Percentiles rank a stretch among this genome's conserved stretches.
Evolutionary conservation across 352 stramenopile species (phyloP).

Genomic region (Thalassiosira pacifica): DNA sequence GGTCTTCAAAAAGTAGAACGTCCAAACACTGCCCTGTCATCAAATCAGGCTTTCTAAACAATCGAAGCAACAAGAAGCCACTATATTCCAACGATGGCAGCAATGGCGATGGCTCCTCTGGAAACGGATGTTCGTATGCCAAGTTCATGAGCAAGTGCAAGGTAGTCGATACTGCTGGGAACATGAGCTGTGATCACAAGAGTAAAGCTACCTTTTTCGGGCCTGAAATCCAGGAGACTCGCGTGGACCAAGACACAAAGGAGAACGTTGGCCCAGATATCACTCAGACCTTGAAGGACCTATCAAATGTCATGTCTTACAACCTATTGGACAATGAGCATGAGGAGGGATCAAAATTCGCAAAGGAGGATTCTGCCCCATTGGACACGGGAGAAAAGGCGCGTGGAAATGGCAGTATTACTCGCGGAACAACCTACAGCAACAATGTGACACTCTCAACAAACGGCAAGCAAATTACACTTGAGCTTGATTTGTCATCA

Average conservation of each 20-base stretch:
- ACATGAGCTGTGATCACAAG: too few relatives aligned
- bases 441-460: slow-evolving; percentile 6
- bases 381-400: too few relatives aligned
- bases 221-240: too few relatives aligned
- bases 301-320: slow-evolving; percentile 14
- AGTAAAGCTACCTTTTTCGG: too few relatives aligned
- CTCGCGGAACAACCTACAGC: too few relatives aligned
- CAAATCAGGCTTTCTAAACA: slow-evolving; percentile 39
- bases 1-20: slow-evolving; percentile 4
- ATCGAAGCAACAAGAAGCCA: slow-evolving; percentile 14
- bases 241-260: not conserved
- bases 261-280: not conserved
- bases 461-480: not conserved
- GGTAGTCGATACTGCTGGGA: slow-evolving; percentile 38
- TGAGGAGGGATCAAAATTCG: too few relatives aligned
- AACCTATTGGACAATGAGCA: not conserved
- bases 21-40: slow-evolving; percentile 9
- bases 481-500: slow-evolving; percentile 22
- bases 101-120: slow-evolving; percentile 23
- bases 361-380: too few relatives aligned
- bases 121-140: slow-evolving; percentile 19
- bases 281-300: slow-evolving; percentile 5
- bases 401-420: too few relatives aligned
- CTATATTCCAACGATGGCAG: slow-evolving; percentile 15
- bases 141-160: slow-evolving; percentile 37